A percentile compares a stretch with the other conserved stretches of the same genome.
phyloP scores from a whole-genome alignment of 1,139 yeast species.

The Lipomyces yarrowii region DNA sequence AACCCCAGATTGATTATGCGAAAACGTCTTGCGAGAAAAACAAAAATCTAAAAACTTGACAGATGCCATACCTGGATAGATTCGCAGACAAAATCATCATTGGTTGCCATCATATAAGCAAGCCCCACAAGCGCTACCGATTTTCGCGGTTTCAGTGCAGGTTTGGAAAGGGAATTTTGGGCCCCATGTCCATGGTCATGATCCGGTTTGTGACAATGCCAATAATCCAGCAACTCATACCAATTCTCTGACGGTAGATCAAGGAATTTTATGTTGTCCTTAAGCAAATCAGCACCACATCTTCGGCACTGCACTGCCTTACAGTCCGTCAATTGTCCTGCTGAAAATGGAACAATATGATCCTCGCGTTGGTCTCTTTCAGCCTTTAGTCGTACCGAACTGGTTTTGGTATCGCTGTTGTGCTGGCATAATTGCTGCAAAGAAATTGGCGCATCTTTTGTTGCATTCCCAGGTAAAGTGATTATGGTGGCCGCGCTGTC shows the following conservation, averaged over 20 bases:
- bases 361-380: conserved; percentile 7
- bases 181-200: conserved; percentile 38
- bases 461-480: conserved; percentile 13
- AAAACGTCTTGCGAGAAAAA: conserved; percentile 41
- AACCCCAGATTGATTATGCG: conserved; percentile 20
- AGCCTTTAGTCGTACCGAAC: conserved; percentile 19
- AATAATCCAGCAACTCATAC: conserved; percentile 95
- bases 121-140: conserved; percentile 52
- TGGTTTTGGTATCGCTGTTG: neutral
- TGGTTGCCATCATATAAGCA: conserved; percentile 1
- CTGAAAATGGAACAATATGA: conserved; percentile 13
- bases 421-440: neutral
- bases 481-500: conserved; percentile 1
- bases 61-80: conserved; percentile 52
- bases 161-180: conserved; percentile 18
- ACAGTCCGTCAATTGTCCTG: conserved; percentile 6
- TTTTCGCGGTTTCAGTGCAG: conserved; percentile 38
- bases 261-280: conserved; percentile 9
- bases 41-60: conserved; percentile 45
- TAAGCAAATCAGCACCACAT: conserved; percentile 9
- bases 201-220: conserved; percentile 96
- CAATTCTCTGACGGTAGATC: conserved; percentile 89
- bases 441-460: conserved; percentile 20
- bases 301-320: conserved; percentile 8
- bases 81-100: conserved; percentile 27